Evolutionary conservation across 768 basidiomycete genomes (phyloP).

Genomic region (Phylloporus sp.): DNA sequence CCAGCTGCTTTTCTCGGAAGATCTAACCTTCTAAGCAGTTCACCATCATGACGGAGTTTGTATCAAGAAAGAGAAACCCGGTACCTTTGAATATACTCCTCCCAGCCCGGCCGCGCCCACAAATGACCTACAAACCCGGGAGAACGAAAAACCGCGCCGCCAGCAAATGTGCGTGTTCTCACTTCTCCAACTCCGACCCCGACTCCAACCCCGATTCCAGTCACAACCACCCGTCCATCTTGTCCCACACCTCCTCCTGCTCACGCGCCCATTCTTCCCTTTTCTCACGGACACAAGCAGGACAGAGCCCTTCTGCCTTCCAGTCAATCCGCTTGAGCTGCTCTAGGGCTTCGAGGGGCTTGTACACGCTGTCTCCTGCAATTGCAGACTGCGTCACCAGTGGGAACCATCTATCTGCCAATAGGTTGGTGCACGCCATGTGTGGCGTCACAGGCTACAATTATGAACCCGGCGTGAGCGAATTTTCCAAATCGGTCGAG

Average conservation of each 20-base stretch:
- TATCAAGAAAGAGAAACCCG: not conserved
- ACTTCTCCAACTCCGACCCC: not conserved
- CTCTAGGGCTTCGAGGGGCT: slow-evolving; percentile 69
- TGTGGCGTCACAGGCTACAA: slow-evolving; percentile 52
- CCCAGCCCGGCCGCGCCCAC: not conserved
- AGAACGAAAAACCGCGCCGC: not conserved
- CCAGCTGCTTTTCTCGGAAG: not conserved
- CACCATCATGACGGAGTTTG: not conserved
- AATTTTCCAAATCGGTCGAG: not conserved
- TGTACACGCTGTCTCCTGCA: slow-evolving; percentile 57
- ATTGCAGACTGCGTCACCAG: slow-evolving; percentile 68
- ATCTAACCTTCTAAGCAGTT: not conserved
- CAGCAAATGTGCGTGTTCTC: not conserved
- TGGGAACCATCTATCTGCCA: slow-evolving; percentile 71
- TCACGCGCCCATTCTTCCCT: slow-evolving; percentile 62
- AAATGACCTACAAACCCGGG: not conserved
- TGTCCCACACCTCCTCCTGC: slow-evolving; percentile 55
- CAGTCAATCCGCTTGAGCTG: slow-evolving; percentile 57
- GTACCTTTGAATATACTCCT: not conserved
- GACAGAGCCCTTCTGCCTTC: slow-evolving; percentile 55
- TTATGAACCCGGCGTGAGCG: not conserved
- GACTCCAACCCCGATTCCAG: slow-evolving; percentile 9
- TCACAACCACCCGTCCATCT: slow-evolving; percentile 57
- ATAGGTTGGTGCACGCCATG: slow-evolving; percentile 68
- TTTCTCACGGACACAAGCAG: slow-evolving; percentile 55